Evolutionary conservation across 164 flowering plant species (phyloP).

Genomic region (Dillenia suffruticosa): DNA sequence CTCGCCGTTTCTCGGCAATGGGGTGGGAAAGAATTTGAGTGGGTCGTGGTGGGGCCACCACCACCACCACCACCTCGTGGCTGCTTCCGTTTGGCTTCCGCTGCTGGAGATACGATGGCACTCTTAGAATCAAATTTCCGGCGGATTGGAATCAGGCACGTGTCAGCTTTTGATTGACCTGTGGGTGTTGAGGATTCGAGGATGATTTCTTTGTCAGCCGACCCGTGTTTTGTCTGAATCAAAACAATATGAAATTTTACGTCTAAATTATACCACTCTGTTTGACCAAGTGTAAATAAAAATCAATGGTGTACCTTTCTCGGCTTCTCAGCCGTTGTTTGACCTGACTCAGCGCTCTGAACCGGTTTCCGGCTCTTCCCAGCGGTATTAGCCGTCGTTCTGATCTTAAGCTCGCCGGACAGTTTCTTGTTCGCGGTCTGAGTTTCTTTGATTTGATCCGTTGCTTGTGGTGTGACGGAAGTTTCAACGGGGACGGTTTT

Average conservation of each 20-base stretch:
- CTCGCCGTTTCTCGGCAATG: neutral
- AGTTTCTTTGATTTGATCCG: too few relatives aligned
- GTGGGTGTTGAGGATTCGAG: conserved; percentile 1
- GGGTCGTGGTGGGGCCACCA: neutral
- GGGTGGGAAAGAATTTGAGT: neutral
- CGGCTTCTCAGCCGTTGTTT: neutral
- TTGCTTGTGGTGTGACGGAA: neutral
- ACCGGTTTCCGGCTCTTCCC: neutral
- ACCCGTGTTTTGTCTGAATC: conserved; percentile 11
- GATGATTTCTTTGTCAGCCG: conserved; percentile 1
- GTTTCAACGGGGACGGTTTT: conserved; percentile 30
- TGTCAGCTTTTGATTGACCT: conserved; percentile 1
- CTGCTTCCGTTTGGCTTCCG: conserved; percentile 5
- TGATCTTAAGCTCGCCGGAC: neutral
- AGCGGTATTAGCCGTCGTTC: neutral
- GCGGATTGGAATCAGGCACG: neutral
- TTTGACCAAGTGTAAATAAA: neutral
- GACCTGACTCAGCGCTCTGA: neutral
- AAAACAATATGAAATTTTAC: neutral
- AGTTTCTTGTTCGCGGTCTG: neutral
- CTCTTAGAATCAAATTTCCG: conserved; percentile 9
- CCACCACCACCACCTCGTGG: neutral
- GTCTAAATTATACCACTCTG: neutral
- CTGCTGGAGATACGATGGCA: neutral
- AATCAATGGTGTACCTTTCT: conserved; percentile 1